These are phyloP conservation scores for Nemania sp. DNA, from an alignment of 2,329 filamentous ascomycete genomes.

Conservation along the genomic window DNA sequence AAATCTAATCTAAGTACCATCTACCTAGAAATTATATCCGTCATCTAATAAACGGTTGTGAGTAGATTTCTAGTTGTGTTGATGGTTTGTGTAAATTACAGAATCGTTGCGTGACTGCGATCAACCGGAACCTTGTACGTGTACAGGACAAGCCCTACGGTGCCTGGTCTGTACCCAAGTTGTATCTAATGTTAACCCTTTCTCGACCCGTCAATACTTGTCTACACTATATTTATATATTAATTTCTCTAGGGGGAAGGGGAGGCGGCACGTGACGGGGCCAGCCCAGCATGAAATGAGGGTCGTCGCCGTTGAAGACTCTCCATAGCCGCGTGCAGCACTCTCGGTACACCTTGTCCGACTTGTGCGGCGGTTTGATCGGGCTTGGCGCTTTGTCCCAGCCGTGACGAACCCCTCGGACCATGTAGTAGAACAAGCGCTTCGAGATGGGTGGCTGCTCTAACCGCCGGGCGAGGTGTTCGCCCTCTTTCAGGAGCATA, in stretches of 20 bases:
- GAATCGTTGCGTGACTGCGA: too few relatives aligned
- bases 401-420: slow-evolving; percentile 63
- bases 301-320: slow-evolving; percentile 44
- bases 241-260: background rate
- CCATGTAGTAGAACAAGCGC: slow-evolving; percentile 61
- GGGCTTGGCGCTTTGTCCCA: slow-evolving; percentile 72
- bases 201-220: background rate
- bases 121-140: too few relatives aligned
- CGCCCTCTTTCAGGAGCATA: slow-evolving; percentile 65
- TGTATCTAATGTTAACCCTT: background rate
- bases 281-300: slow-evolving; percentile 20
- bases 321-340: slow-evolving; percentile 56
- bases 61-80: too few relatives aligned
- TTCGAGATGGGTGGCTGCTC: slow-evolving; percentile 53
- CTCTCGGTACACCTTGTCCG: slow-evolving; percentile 58
- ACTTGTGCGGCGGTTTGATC: slow-evolving; percentile 53
- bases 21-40: too few relatives aligned
- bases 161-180: background rate
- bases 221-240: background rate
- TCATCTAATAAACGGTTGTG: too few relatives aligned
- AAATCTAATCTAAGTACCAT: too few relatives aligned
- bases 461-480: slow-evolving; percentile 65
- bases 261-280: slow-evolving; percentile 29
- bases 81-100: too few relatives aligned
- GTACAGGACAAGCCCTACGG: background rate